Percentiles rank a stretch among this genome's conserved stretches.
Evolutionary conservation across 441 rosid species (phyloP).

Genomic region (Eutrema salsugineum): DNA sequence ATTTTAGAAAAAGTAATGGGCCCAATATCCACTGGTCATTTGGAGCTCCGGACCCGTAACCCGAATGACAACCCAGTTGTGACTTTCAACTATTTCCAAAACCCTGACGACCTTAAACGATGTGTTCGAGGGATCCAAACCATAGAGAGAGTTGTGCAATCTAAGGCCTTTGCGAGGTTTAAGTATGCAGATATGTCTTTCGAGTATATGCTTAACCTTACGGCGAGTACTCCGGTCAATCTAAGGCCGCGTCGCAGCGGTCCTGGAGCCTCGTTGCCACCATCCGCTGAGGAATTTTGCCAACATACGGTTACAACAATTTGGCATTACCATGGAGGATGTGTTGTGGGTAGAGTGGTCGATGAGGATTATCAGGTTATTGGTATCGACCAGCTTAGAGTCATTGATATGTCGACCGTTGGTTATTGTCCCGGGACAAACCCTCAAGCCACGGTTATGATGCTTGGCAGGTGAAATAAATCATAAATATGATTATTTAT

Average conservation of each 20-base stretch:
- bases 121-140: conserved; percentile 66
- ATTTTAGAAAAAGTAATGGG: conserved; percentile 74
- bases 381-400: conserved; percentile 69
- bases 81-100: conserved; percentile 78
- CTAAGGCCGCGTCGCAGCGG: conserved; percentile 57
- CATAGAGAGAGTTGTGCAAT: conserved; percentile 57
- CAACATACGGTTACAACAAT: conserved; percentile 86
- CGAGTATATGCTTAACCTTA: conserved; percentile 52
- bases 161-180: conserved; percentile 51
- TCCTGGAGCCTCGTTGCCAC: conserved; percentile 41
- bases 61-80: conserved; percentile 73
- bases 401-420: conserved; percentile 85
- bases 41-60: conserved; percentile 51
- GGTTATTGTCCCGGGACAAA: conserved; percentile 87
- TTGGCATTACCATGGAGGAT: conserved; percentile 98
- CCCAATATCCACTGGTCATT: conserved; percentile 67
- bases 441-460: conserved; percentile 99
- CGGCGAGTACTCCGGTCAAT: conserved; percentile 56
- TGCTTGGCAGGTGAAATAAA: conserved; percentile 81
- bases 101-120: conserved; percentile 50
- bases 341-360: conserved; percentile 77
- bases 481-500: too few relatives aligned
- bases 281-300: conserved; percentile 56
- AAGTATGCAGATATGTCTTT: conserved; percentile 38
- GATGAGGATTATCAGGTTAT: conserved; percentile 67